Evolutionary conservation across 345 rosid genomes (phyloP).

Genomic region (Eucalyptus pauciflora): DNA sequence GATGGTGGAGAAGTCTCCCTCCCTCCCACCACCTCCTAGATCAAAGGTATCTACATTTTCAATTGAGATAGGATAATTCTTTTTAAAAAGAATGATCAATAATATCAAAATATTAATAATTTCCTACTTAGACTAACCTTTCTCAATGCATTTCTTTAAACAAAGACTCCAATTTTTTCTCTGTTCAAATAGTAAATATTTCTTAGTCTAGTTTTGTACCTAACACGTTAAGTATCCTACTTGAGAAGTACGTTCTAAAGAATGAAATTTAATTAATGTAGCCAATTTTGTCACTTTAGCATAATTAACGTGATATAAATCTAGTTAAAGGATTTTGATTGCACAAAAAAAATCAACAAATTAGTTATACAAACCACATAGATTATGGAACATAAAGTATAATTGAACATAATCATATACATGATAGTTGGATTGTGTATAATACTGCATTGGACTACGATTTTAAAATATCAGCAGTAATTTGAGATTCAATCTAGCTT

Average conservation of each 20-base stretch:
- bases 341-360: neutral
- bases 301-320: no score
- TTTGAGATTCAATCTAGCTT: neutral
- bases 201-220: neutral
- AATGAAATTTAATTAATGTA: no score
- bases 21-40: neutral
- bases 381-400: neutral
- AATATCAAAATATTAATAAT: neutral
- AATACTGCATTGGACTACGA: neutral
- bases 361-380: neutral
- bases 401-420: neutral
- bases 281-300: neutral
- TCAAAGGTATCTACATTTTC: neutral
- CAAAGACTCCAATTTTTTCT: neutral
- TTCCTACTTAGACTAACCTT: neutral
- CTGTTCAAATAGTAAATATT: no score
- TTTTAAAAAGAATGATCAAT: neutral
- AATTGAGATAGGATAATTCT: neutral
- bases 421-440: neutral
- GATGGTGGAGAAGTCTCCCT: neutral
- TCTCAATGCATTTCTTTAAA: neutral
- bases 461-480: neutral
- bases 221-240: neutral
- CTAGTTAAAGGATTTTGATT: neutral
- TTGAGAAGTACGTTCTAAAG: rapidly evolving